Percentiles rank a stretch among this genome's conserved stretches.
phyloP scores from a whole-genome alignment of 371 early-diverging fungal genomes.

The Lichtheimia hyalospora region DNA sequence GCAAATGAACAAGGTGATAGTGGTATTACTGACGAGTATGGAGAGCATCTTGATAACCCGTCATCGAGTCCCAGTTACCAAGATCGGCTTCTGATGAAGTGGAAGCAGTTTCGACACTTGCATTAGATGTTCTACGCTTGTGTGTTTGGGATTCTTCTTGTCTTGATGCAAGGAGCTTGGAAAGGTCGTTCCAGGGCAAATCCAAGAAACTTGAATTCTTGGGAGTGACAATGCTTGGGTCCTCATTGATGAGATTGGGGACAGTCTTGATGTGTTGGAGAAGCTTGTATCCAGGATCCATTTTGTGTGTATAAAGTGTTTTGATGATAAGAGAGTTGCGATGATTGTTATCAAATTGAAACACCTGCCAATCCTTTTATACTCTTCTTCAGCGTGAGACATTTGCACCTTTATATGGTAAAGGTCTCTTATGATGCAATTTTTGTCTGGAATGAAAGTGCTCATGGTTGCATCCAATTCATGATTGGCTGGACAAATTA shows the following conservation, averaged over 20 bases:
- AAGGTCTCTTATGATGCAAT: too few species aligned
- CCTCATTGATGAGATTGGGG: constrained; percentile 37
- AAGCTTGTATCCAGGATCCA: constrained; percentile 37
- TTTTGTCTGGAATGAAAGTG: too few species aligned
- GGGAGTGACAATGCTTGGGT: constrained; percentile 33
- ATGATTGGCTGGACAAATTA: too few species aligned
- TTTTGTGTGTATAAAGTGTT: constrained; percentile 10
- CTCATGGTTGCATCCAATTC: too few species aligned
- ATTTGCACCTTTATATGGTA: too few species aligned
- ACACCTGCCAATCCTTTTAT: too few species aligned
- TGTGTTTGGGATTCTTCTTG: background rate
- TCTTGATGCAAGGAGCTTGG: constrained; percentile 20
- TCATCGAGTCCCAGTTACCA: constrained; percentile 50
- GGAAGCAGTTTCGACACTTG: constrained; percentile 11
- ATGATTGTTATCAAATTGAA: too few species aligned
- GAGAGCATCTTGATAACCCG: constrained; percentile 40
- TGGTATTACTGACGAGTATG: constrained; percentile 14
- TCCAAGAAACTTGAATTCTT: constrained; percentile 35
- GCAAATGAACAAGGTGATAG: constrained; percentile 2
- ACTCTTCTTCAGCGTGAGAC: too few species aligned
- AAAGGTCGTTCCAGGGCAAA: constrained; percentile 32
- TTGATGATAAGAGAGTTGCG: background rate
- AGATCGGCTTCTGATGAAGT: constrained; percentile 19
- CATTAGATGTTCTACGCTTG: constrained; percentile 10
- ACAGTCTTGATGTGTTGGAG: constrained; percentile 37